A percentile compares a stretch with the other conserved stretches of the same genome.
Conservation (phyloP, 495 filamentous ascomycete genomes). For the Hamigera avellanea region DNA sequence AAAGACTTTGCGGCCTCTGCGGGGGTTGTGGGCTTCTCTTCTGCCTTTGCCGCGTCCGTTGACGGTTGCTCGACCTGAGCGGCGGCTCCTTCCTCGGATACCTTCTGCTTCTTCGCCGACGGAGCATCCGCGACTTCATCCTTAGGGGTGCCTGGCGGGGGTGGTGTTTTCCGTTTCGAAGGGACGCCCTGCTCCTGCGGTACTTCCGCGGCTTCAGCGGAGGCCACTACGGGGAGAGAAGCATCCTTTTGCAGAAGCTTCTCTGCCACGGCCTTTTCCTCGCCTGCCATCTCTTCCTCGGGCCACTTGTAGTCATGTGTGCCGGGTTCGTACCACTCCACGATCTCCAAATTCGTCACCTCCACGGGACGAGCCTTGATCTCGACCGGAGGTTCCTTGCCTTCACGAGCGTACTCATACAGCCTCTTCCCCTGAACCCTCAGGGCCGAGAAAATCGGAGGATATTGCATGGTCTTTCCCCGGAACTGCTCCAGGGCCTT, state of each 20-base stretch:
- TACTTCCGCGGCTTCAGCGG: constrained; percentile 12
- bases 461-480: constrained; percentile 82
- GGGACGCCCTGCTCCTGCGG: constrained; percentile 6
- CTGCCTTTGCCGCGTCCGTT: constrained; percentile 1
- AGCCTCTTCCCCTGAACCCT: constrained; percentile 82
- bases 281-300: constrained; percentile 54
- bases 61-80: constrained; percentile 4
- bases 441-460: constrained; percentile 86
- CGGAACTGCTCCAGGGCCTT: constrained; percentile 63
- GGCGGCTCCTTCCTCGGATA: constrained; percentile 14
- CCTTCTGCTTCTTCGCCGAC: constrained; percentile 24
- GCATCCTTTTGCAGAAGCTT: constrained; percentile 45
- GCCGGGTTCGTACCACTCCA: constrained; percentile 82
- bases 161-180: constrained; percentile 23
- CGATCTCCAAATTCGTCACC: constrained; percentile 60
- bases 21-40: constrained; percentile 20
- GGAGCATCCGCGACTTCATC: constrained; percentile 9
- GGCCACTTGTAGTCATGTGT: constrained; percentile 65
- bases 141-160: constrained; percentile 15
- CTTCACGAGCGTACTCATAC: constrained; percentile 92
- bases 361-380: constrained; percentile 71
- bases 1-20: constrained; percentile 7
- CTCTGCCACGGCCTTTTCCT: constrained; percentile 62
- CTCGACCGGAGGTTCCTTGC: constrained; percentile 69
- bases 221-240: constrained; percentile 9